These are phyloP conservation scores for Chamaecrista fasciculata DNA, from an alignment of 306 rosid genomes.

Conservation along the genomic window DNA sequence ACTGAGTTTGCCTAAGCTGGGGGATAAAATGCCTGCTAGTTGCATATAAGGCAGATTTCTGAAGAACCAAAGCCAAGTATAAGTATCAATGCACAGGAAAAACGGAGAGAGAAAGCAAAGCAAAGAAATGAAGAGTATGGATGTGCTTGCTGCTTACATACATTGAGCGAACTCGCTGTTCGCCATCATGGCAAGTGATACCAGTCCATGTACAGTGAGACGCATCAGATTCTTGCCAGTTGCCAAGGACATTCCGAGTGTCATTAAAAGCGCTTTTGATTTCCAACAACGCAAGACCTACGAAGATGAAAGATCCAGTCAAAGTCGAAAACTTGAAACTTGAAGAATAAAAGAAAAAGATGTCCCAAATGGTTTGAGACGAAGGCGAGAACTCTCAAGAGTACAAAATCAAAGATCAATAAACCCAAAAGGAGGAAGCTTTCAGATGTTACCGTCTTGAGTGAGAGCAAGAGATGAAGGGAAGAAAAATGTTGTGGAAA, in stretches of 20 bases:
- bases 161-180: constrained; percentile 74
- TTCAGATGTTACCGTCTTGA: constrained; percentile 62
- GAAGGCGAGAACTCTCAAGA: constrained; percentile 1
- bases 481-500: constrained; percentile 35
- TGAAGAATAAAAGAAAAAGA: not conserved
- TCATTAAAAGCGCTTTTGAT: constrained; percentile 74
- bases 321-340: constrained; percentile 27
- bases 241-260: constrained; percentile 55
- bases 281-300: constrained; percentile 82
- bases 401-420: not conserved
- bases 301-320: constrained; percentile 2
- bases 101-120: not conserved
- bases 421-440: not conserved
- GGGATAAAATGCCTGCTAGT: constrained; percentile 84
- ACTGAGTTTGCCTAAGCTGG: constrained; percentile 90
- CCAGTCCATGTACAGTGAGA: constrained; percentile 96
- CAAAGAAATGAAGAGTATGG: not conserved
- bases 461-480: constrained; percentile 61
- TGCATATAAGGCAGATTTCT: constrained; percentile 89
- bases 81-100: constrained; percentile 25
- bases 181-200: constrained; percentile 72
- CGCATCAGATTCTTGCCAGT: constrained; percentile 73
- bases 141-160: constrained; percentile 29
- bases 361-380: not conserved
- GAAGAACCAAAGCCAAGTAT: constrained; percentile 35